These are phyloP conservation scores for Karstenula rhodostoma DNA, from an alignment of 2,329 filamentous ascomycete species.

Conservation along the genomic window DNA sequence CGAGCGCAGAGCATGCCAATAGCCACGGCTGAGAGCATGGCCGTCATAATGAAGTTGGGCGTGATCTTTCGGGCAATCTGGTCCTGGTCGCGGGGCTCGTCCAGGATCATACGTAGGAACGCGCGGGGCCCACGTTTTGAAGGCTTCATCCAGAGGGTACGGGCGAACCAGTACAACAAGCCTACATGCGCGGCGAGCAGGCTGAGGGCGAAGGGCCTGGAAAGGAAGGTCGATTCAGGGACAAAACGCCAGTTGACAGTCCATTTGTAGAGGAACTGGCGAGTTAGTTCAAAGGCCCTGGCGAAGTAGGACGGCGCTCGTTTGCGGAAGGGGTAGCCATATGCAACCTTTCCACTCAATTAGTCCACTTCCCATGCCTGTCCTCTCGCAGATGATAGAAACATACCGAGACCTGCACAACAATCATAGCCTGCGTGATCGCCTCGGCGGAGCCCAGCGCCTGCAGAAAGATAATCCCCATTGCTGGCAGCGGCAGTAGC, in stretches of 20 bases:
- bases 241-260: conserved; percentile 99
- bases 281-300: conserved; percentile 87
- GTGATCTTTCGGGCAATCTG: conserved; percentile 67
- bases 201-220: conserved; percentile 70
- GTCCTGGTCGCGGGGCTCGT: conserved; percentile 59
- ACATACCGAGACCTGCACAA: conserved; percentile 78
- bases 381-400: conserved; percentile 32
- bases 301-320: conserved; percentile 77
- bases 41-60: conserved; percentile 77
- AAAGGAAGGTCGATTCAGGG: conserved; percentile 82
- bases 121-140: conserved; percentile 65
- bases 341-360: conserved; percentile 53
- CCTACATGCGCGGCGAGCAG: conserved; percentile 72
- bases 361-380: conserved; percentile 14
- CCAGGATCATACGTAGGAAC: conserved; percentile 61
- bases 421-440: conserved; percentile 73
- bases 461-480: conserved; percentile 79
- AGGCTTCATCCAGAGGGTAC: conserved; percentile 76
- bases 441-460: conserved; percentile 72
- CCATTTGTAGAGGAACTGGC: conserved; percentile 96
- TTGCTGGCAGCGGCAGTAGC: conserved; percentile 80
- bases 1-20: conserved; percentile 86
- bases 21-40: conserved; percentile 76
- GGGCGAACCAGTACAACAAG: conserved; percentile 72
- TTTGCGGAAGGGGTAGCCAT: conserved; percentile 72